These are phyloP conservation scores for Trichoderma endophyticum DNA, from an alignment of 2,329 filamentous ascomycete genomes.

Conservation along the genomic window DNA sequence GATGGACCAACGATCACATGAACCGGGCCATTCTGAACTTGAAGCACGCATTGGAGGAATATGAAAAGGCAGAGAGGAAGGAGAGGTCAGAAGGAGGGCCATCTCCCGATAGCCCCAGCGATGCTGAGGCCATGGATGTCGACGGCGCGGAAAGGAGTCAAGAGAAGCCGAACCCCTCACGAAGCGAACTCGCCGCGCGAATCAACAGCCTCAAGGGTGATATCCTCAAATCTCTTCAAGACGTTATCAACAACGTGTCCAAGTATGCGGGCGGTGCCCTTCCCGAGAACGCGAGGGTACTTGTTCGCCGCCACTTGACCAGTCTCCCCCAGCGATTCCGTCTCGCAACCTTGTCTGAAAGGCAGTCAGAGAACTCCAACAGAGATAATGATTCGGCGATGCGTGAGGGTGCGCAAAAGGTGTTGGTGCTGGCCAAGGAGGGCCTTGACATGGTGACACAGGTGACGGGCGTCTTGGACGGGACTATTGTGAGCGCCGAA, in stretches of 20 bases:
- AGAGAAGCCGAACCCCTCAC: conserved; percentile 30
- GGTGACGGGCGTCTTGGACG: conserved; percentile 81
- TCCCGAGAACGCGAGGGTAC: conserved; percentile 78
- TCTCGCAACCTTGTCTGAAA: conserved; percentile 57
- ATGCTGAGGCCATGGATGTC: conserved; percentile 2
- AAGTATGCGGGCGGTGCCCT: conserved; percentile 88
- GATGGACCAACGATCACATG: conserved; percentile 78
- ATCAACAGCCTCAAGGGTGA: conserved; percentile 68
- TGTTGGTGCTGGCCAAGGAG: conserved; percentile 82
- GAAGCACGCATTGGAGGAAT: conserved; percentile 74
- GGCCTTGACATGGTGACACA: conserved; percentile 93
- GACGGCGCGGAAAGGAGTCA: conserved; percentile 16
- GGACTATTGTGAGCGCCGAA: conserved; percentile 86
- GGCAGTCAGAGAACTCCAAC: conserved; percentile 27
- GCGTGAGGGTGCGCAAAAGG: conserved; percentile 65
- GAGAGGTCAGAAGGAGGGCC: conserved; percentile 12
- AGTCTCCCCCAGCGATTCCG: conserved; percentile 82
- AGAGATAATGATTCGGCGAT: conserved; percentile 38
- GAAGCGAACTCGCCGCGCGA: conserved; percentile 51
- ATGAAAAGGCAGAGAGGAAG: conserved; percentile 50
- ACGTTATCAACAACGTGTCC: conserved; percentile 79
- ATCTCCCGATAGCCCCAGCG: background rate
- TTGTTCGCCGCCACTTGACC: conserved; percentile 81
- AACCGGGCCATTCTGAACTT: conserved; percentile 71
- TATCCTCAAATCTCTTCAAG: conserved; percentile 74